These are phyloP conservation scores for Celoporthe dispersa DNA, from an alignment of 2,329 filamentous ascomycete genomes.

Conservation along the genomic window DNA sequence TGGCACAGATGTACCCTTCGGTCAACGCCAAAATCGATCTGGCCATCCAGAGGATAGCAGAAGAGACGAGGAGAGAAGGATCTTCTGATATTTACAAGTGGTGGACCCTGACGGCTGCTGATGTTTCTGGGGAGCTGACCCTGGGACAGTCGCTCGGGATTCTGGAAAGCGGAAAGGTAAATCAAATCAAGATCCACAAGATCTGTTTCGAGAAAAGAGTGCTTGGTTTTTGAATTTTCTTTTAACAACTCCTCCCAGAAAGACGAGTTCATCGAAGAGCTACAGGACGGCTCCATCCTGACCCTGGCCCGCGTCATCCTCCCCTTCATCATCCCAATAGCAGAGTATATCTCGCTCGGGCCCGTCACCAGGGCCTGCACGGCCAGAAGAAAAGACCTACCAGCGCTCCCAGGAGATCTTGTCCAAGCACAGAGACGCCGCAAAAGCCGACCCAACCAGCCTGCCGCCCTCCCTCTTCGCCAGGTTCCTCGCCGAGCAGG, in stretches of 20 bases:
- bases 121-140: constrained; percentile 56
- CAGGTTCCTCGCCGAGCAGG: constrained; percentile 6
- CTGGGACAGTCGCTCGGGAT: constrained; percentile 61
- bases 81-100: constrained; percentile 55
- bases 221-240: no score
- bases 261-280: constrained; percentile 13
- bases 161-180: constrained; percentile 54
- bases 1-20: constrained; percentile 39
- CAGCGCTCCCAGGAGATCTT: constrained; percentile 15
- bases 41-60: constrained; percentile 48
- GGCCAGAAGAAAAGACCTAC: constrained; percentile 14
- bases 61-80: constrained; percentile 45
- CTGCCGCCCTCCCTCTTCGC: constrained; percentile 15
- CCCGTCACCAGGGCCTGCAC: constrained; percentile 7
- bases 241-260: neutral
- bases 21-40: constrained; percentile 45
- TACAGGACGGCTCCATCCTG: constrained; percentile 11
- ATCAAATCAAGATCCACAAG: neutral
- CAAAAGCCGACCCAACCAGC: constrained; percentile 1
- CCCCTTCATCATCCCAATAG: constrained; percentile 18
- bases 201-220: neutral
- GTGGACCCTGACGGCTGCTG: constrained; percentile 58
- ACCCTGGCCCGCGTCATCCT: constrained; percentile 11
- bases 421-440: constrained; percentile 10
- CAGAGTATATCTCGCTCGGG: constrained; percentile 21